A percentile compares a stretch with the other conserved stretches of the same genome.
These are phyloP conservation scores for Mortierella claussenii DNA, from an alignment of 192 early-diverging fungal genomes.

Conservation along the genomic window DNA sequence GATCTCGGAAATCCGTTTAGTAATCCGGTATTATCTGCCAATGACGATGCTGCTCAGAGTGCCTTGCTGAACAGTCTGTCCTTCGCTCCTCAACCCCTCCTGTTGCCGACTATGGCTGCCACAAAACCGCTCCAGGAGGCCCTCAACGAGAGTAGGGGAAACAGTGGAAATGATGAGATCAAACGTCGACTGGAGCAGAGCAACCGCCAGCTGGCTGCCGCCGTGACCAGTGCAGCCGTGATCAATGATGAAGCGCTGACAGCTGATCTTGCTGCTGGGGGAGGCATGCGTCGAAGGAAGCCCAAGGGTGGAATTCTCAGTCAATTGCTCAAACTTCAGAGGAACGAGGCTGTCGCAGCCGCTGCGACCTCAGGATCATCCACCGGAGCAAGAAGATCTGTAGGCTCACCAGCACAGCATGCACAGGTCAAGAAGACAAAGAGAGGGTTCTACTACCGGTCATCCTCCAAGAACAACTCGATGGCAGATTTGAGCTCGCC, in stretches of 20 bases:
- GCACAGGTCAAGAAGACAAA: slow-evolving; percentile 37
- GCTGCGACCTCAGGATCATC: slow-evolving; percentile 13
- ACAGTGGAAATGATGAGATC: slow-evolving; percentile 1
- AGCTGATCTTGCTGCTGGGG: background rate
- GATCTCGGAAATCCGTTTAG: slow-evolving; percentile 27
- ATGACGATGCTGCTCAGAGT: slow-evolving; percentile 21
- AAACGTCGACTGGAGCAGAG: slow-evolving; percentile 11
- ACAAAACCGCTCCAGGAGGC: slow-evolving; percentile 8
- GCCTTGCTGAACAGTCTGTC: slow-evolving; percentile 22
- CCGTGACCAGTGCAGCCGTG: background rate
- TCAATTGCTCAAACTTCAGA: slow-evolving; percentile 32
- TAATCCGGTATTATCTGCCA: background rate
- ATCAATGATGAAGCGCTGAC: background rate
- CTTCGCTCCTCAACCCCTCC: slow-evolving; percentile 23
- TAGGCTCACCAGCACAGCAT: slow-evolving; percentile 7
- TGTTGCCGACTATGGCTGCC: slow-evolving; percentile 14
- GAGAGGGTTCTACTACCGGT: slow-evolving; percentile 36
- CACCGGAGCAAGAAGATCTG: background rate
- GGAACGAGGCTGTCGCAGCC: slow-evolving; percentile 35
- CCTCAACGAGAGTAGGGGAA: slow-evolving; percentile 13
- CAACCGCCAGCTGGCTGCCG: background rate
- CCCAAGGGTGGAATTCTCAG: slow-evolving; percentile 44
- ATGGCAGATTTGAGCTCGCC: slow-evolving; percentile 22
- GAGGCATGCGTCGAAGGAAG: slow-evolving; percentile 35
- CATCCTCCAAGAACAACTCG: slow-evolving; percentile 46